phyloP scores from a whole-genome alignment of 208 protist species.

The Crithidia bombi region DNA sequence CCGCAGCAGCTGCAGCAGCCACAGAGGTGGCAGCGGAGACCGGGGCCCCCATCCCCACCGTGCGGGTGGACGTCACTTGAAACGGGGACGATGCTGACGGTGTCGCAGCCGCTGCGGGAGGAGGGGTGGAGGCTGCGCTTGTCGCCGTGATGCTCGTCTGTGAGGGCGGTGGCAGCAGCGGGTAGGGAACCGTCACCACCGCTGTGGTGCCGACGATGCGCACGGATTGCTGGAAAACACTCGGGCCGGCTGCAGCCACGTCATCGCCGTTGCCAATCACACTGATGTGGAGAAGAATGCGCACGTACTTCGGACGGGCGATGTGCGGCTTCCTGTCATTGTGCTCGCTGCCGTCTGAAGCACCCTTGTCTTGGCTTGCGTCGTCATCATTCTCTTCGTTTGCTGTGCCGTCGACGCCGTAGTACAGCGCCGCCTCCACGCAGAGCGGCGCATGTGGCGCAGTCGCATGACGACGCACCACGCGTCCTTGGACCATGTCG shows the following conservation, averaged over 20 bases:
- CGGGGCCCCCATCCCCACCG: neutral
- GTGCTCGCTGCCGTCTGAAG: neutral
- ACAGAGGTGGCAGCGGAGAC: neutral
- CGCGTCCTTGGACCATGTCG: conserved; percentile 37
- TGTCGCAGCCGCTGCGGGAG: neutral
- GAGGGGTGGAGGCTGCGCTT: neutral
- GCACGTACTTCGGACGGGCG: conserved; percentile 22
- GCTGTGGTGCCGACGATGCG: conserved; percentile 26
- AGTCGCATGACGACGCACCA: conserved; percentile 17
- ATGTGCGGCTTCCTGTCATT: neutral
- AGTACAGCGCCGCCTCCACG: conserved; percentile 35
- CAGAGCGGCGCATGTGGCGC: conserved; percentile 4
- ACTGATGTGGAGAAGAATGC: conserved; percentile 27
- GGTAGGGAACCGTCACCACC: conserved; percentile 21
- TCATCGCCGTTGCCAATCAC: neutral
- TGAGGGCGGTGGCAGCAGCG: conserved; percentile 16
- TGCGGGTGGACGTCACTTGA: conserved; percentile 6
- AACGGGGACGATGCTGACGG: neutral
- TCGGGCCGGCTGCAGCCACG: neutral
- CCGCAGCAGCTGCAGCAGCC: neutral
- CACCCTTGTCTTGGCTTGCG: neutral
- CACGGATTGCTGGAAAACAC: conserved; percentile 28
- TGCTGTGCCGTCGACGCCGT: conserved; percentile 24
- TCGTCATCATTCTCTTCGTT: neutral
- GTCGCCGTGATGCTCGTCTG: neutral